Base-by-base conservation (phyloP, 345 rosid genomes). In the Hibiscus trionum region DNA sequence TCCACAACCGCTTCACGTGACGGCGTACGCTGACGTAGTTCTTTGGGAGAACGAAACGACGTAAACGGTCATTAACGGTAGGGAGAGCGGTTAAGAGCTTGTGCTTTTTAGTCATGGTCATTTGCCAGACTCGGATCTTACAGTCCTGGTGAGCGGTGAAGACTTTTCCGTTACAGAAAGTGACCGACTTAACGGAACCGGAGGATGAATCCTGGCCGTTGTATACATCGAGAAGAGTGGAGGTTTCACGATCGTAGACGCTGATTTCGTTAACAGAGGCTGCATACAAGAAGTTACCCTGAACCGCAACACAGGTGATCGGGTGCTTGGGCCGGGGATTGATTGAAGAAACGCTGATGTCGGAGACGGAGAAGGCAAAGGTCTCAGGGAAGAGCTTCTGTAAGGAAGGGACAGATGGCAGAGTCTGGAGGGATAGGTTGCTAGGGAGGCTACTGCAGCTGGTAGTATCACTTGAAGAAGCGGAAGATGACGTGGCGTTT, bases 141-240 rank as follows among this genome's bases (percentile, higher is more conserved):
- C 88, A 78, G 80, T 94, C 96, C 70, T 94, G 98, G 61, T 94
- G 97, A 61, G 95, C 90, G 0, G 97, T 85, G 78, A 90, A 82
- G 73, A 91, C 66, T 73, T 88, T 87, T 0, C 87, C 88, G 64
- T 80, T 81, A 74, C 79, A 83, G 80, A 90, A 86, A 21, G 83
- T 39, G 31, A 88, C 72, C n/a, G 87, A 80, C 77, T 93, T 91
- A 14, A 91, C 88, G 52, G 89, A 80, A 17, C 98, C 97, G 7
- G 94, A 80, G 65, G 85, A 79, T 17, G 92, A 80, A 64, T 77
- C 85, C 24, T 80, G 75, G 21, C 61, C 68, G 75, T 85, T 84
- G 75, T 90, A 91, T 0, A 85, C 63, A 5, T 87, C 80, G 27
- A 88, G 75, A 69, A 66, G 86, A 12, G 80, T 59, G 77, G 78